Evolutionary conservation across 2,329 filamentous ascomycete genomes (phyloP), one percentile per base, ranked within the genome.

Genomic region (Eurotiales sp.): DNA sequence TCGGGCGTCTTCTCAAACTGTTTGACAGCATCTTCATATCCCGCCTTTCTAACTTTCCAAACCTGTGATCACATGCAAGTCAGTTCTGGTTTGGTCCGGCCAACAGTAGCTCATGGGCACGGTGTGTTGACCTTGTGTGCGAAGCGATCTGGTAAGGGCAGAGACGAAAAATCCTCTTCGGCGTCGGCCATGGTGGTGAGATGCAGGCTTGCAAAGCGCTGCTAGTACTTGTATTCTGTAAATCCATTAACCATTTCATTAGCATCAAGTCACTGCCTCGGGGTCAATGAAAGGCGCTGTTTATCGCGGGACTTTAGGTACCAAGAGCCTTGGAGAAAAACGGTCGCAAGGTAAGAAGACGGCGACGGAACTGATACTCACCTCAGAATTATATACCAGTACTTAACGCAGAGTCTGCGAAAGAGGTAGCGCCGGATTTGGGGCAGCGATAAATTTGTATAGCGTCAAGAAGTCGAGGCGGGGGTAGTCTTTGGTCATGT

Each of bases 21-120:
- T 70, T 93, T 91, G 36, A 87, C 83, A 17, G 90, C 91, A 59
- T 93, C 90, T 78, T 99, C 93, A 68, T 97, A 99, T 48, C 85
- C 93, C 65, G 84, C 84, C 74, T 99, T 99, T 64, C 93, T 83
- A 37, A 95, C 91, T 80, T 99, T 99, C 93, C 93, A 99, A 64
- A 88, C 83, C 87, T 88, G 62, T 43, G 34, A n/a, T 43, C 19
- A 44, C 48, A 12, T 34, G 23, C 10, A 55, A 8, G 22, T 51
- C 32, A 51, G 49, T 40, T 12, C 32, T 29, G 5, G n/a, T 32
- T n/a, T n/a, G n/a, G n/a, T n/a, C n/a, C n/a, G n/a, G n/a, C n/a
- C n/a, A n/a, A n/a, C n/a, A n/a, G 15, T 37, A 50, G 22, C 41
- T 11, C 21, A 17, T 5, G 8, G 12, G 21, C 32, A 3, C n/a